Percentiles rank a stretch among this genome's conserved stretches.
Evolutionary conservation across 2,329 filamentous ascomycete genomes (phyloP).

Genomic region (Hortaea werneckii): DNA sequence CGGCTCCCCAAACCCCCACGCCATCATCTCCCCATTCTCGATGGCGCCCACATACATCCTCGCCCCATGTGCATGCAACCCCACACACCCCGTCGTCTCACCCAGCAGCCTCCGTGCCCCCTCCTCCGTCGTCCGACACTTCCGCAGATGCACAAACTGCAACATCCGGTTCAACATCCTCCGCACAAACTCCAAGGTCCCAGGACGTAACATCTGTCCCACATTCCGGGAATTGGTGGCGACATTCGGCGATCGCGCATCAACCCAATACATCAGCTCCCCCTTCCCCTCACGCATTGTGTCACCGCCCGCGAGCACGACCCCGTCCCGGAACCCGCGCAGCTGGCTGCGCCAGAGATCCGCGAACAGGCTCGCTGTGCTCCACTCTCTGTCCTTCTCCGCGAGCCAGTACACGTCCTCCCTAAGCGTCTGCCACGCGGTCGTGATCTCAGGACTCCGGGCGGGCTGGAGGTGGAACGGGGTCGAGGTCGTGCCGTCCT

Average conservation of each 20-base stretch:
- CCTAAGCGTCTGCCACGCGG: not conserved
- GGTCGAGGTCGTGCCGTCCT: not conserved
- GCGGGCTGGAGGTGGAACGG: conserved; percentile 1
- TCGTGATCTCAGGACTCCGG: not conserved
- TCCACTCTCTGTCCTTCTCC: not conserved
- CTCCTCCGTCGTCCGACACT: not conserved
- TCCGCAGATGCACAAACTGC: conserved; percentile 1
- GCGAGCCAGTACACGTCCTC: not conserved
- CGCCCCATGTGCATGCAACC: not conserved
- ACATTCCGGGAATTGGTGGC: not conserved
- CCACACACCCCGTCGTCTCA: not conserved
- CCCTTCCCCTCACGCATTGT: no score
- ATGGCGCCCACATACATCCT: not conserved
- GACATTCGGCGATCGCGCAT: not conserved
- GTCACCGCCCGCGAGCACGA: no score
- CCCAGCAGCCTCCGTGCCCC: no score
- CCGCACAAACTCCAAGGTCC: conserved; percentile 1
- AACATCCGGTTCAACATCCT: conserved; percentile 1
- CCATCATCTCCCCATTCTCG: no score
- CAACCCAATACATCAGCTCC: not conserved
- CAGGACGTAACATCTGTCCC: not conserved
- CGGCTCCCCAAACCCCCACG: no score
- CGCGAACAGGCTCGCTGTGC: not conserved
- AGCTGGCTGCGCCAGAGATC: not conserved
- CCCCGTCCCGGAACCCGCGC: no score